Base-by-base conservation (phyloP, 2,329 filamentous ascomycete genomes). In the Exophiala phaeomuriformis region DNA sequence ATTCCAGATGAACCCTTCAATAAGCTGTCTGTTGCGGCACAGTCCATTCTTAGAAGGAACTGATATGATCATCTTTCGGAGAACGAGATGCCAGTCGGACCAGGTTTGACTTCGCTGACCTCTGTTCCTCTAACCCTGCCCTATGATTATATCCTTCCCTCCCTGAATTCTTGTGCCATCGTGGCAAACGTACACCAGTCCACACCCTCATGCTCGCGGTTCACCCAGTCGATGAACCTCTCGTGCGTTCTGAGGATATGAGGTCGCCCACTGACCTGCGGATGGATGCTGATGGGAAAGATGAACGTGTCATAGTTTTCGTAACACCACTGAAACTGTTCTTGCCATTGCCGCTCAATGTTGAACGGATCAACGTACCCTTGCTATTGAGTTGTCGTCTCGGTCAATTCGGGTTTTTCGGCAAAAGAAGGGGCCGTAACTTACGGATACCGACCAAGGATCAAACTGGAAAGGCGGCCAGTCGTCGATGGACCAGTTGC, bases 261-360 rank as follows among this genome's bases (percentile, higher is more conserved):
- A 0, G 85, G 85, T 27, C 84, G 75, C 0, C 85, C 86, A 2
- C 79, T 83, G 0, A 85, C 82, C 63, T 89, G 85, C 0, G 85
- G 85, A 66, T 89, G 85, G 35, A 88, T 83, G 0, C 85, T 88
- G 67, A 89, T 85, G 0, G 86, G 85, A 61, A 88, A 88, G 51
- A 88, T 78, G 58, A 88, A 88, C 60, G 86, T 82, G 61, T 89
- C 84, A 58, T 88, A 84, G 66, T 88, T 84, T 30, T 84, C 74
- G 66, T 88, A 88, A 63, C 85, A 88, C 68, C 88, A 83, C 60
- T 79, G 74, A 55, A 82, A 81, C 49, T 78, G 74, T 57, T 82
- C 79, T 67, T 88, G 75, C 53, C 56, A 58, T 68, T 82, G 36
- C 19, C 10, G 10, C 9, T n/a, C 78, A 59, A 75, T 71, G 67